Base-by-base conservation (phyloP, 768 basidiomycete genomes). In the Lactarius akahatsu region DNA sequence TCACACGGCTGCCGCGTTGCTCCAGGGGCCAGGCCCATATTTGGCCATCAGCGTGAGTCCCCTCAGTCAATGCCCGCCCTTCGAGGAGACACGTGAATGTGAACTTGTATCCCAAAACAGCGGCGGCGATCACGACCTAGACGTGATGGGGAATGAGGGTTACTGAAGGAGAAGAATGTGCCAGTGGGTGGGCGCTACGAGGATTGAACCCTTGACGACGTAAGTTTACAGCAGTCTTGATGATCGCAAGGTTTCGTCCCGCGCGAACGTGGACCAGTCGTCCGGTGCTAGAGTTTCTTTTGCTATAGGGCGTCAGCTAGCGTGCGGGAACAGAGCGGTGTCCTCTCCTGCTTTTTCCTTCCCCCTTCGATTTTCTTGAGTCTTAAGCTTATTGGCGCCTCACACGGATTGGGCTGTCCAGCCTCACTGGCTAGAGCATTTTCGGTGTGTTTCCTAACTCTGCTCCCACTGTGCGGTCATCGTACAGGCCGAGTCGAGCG, bases 61-160 rank as follows among this genome's bases (percentile, higher is more conserved):
- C 50, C 26, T 16, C 36, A n/a, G 23, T 34, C 32, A 36, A 50
- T 34, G 30, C 34, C n/a, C 30, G 23, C 30, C n/a, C 47, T 52
- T 50, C 7, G 34, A 36, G 11, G n/a, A 23, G 34, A 61, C n/a
- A 30, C 20, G 16, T 50, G 30, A 40, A 28, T 23, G 26, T n/a
- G 10, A 59, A 45, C 34, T n/a, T 34, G 45, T 15, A 1, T 47
- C 20, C 34, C 47, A 32, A 52, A 52, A 36, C 5, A 34, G 60
- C 60, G 32, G 50, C 50, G 50, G 50, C 47, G 11, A n/a, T n/a
- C 18, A 60, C 18, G 47, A 50, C 11, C 59, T 50, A 52, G 60
- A 38, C 34, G 32, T 23, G 59, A 61, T 61, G 36, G 13, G 34
- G 32, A 50, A 34, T 32, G 45, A 18, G 23, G 55, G 55, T 10